phyloP scores from a whole-genome alignment of 345 rosid genomes.

The Nephelium lappaceum region DNA sequence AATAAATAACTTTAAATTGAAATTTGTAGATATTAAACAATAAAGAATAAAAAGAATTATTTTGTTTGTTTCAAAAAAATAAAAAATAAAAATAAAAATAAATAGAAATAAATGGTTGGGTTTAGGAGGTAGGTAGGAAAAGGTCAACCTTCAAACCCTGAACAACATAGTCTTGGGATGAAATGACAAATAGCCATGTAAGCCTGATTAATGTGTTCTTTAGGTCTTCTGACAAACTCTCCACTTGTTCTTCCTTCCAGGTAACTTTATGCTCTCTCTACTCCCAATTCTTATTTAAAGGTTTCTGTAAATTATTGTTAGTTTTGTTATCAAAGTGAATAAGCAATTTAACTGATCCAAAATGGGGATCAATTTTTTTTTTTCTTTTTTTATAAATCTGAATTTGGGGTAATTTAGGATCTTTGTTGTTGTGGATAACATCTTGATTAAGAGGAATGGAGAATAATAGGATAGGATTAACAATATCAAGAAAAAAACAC shows the following conservation, averaged over 20 bases:
- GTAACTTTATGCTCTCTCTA: not conserved
- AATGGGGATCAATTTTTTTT: not conserved
- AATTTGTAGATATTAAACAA: too few relatives aligned
- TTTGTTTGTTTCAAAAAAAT: too few relatives aligned
- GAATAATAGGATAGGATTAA: not conserved
- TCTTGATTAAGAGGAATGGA: not conserved
- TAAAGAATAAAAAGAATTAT: too few relatives aligned
- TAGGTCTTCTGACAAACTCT: not conserved
- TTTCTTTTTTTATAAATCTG: not conserved
- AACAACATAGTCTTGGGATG: too few relatives aligned
- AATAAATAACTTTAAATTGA: too few relatives aligned
- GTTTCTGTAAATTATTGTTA: not conserved
- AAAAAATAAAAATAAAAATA: too few relatives aligned
- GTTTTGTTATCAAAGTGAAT: not conserved
- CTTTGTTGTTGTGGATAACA: not conserved
- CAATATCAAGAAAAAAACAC: not conserved
- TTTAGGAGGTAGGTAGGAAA: too few relatives aligned
- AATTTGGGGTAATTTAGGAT: not conserved
- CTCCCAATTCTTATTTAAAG: too few relatives aligned
- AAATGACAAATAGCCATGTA: too few relatives aligned
- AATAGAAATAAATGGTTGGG: too few relatives aligned
- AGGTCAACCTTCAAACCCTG: too few relatives aligned
- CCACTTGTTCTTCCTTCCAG: conserved; percentile 14
- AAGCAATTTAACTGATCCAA: not conserved
- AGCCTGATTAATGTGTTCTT: too few relatives aligned